A percentile compares a stretch with the other conserved stretches of the same genome.
phyloP scores from a whole-genome alignment of 2,329 filamentous ascomycete genomes.

The Ceratocystis albifundus region DNA sequence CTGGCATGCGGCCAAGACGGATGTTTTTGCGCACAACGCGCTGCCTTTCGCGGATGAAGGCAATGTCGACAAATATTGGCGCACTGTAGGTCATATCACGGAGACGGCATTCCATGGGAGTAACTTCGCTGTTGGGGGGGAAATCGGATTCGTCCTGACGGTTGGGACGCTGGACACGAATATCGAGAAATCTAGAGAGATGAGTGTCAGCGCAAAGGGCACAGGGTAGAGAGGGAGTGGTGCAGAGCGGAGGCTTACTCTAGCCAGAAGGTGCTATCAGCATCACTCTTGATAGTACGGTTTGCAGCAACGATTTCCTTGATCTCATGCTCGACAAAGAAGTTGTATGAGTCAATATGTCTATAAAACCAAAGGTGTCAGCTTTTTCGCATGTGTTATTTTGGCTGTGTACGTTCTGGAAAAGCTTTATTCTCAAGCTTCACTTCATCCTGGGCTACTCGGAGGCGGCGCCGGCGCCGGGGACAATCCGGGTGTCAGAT shows the following conservation, averaged over 20 bases:
- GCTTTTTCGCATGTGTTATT: neutral
- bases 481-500: neutral
- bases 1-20: slow-evolving; percentile 78
- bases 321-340: slow-evolving; percentile 91
- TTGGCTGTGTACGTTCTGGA: no score
- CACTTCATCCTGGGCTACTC: neutral
- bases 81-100: slow-evolving; percentile 97
- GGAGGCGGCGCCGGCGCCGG: slow-evolving; percentile 15
- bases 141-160: slow-evolving; percentile 64
- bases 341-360: slow-evolving; percentile 97
- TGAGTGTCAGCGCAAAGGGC: neutral
- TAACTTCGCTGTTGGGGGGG: slow-evolving; percentile 62
- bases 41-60: slow-evolving; percentile 72
- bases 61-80: slow-evolving; percentile 83
- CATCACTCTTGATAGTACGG: slow-evolving; percentile 76
- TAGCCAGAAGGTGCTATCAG: slow-evolving; percentile 84
- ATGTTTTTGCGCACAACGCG: slow-evolving; percentile 64
- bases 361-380: slow-evolving; percentile 28
- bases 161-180: slow-evolving; percentile 72
- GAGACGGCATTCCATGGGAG: slow-evolving; percentile 90
- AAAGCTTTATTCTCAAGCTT: no score
- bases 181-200: slow-evolving; percentile 58
- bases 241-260: slow-evolving; percentile 37
- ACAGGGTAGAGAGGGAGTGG: neutral
- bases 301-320: slow-evolving; percentile 95